Conservation (phyloP, 176 grass and related monocot species). For the Carex parvula region DNA sequence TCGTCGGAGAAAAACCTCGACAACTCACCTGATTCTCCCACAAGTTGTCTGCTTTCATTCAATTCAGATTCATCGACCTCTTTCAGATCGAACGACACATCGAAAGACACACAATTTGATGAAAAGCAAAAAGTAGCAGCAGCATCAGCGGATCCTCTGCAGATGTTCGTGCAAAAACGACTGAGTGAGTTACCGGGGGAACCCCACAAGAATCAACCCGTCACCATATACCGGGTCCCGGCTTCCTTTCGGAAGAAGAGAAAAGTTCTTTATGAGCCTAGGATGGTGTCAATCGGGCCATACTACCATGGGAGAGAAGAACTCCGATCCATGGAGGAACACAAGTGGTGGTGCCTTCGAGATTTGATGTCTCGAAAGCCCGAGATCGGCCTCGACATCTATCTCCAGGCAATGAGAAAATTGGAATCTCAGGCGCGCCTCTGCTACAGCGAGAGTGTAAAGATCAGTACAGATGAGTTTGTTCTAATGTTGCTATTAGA, state of each 20-base stretch:
- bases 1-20: no score
- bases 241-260: slow-evolving; percentile 18
- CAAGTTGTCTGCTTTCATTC: no score
- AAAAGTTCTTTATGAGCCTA: slow-evolving; percentile 23
- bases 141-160: not conserved
- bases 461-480: not conserved
- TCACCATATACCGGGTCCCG: slow-evolving; percentile 12
- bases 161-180: not conserved
- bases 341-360: slow-evolving; percentile 26
- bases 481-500: slow-evolving; percentile 26
- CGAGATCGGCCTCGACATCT: not conserved
- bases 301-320: slow-evolving; percentile 10
- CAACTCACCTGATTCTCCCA: no score
- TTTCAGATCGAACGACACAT: not conserved
- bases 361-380: slow-evolving; percentile 9
- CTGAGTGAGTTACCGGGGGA: not conserved
- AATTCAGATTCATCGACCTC: no score
- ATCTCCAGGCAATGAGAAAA: not conserved
- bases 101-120: not conserved
- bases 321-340: slow-evolving; percentile 16
- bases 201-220: not conserved
- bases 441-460: not conserved
- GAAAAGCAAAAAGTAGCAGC: not conserved
- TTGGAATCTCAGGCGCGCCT: not conserved
- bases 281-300: slow-evolving; percentile 23